phyloP scores from a whole-genome alignment of 2,329 filamentous ascomycete genomes.

The Delphinella strobiligena region DNA sequence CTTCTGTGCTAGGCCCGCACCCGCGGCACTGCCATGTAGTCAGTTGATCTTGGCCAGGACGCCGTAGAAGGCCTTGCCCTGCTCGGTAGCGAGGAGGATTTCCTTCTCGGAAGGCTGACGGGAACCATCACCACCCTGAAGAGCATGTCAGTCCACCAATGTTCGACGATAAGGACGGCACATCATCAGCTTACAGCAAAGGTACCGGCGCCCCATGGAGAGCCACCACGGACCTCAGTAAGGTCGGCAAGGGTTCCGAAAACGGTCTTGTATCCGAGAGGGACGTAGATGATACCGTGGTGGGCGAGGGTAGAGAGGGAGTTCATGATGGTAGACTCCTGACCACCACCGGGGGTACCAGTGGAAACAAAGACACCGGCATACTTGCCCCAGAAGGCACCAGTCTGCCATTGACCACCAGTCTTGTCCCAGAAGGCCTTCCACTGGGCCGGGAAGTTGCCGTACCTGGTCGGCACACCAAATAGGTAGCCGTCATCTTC shows the following conservation, averaged over 20 bases:
- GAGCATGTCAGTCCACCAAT: no score
- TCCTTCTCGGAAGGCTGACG: conserved; percentile 68
- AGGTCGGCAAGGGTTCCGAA: conserved; percentile 62
- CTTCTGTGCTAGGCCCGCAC: conserved; percentile 15
- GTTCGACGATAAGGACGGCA: no score
- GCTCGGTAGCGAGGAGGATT: conserved; percentile 64
- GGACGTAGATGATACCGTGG: conserved; percentile 95
- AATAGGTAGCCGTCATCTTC: conserved; percentile 81
- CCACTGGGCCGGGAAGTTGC: conserved; percentile 91
- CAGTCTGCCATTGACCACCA: conserved; percentile 69
- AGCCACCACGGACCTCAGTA: conserved; percentile 71
- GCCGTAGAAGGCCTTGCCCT: conserved; percentile 79
- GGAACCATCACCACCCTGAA: conserved; percentile 62
- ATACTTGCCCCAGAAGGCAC: conserved; percentile 63
- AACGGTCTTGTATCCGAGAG: conserved; percentile 75
- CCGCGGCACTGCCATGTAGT: conserved; percentile 54
- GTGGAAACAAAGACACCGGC: conserved; percentile 86
- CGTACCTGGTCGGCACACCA: conserved; percentile 90
- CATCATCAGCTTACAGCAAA: no score
- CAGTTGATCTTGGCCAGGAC: conserved; percentile 62
- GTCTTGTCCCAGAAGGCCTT: conserved; percentile 89
- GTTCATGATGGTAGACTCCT: conserved; percentile 75
- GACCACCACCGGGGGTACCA: conserved; percentile 74
- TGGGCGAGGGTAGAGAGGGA: conserved; percentile 78
- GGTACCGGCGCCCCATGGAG: conserved; percentile 87